phyloP scores from a whole-genome alignment of 345 rosid species.

The Citrus cavaleriei region DNA sequence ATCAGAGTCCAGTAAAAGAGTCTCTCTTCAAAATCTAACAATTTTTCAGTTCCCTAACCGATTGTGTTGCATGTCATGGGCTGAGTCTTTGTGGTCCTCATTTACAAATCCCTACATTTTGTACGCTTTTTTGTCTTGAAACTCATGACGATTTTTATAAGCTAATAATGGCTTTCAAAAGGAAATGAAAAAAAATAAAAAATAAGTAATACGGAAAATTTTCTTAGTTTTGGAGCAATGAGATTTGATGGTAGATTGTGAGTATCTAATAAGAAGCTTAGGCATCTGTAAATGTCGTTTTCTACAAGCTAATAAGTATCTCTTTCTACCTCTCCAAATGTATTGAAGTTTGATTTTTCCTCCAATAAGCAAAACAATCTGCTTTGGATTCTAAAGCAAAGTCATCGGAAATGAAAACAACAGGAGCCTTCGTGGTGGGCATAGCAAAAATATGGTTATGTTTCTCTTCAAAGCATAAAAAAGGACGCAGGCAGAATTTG shows the following conservation, averaged over 20 bases:
- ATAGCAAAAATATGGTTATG: background rate
- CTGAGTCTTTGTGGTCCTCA: background rate
- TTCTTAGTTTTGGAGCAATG: background rate
- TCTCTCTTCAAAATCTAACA: too few species aligned
- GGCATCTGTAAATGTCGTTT: background rate
- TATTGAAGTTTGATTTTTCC: background rate
- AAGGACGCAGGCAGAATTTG: background rate
- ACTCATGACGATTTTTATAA: background rate
- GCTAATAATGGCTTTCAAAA: background rate
- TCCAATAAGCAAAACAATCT: background rate
- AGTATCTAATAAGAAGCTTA: background rate
- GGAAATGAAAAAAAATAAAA: background rate
- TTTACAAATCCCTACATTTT: background rate
- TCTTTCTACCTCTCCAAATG: background rate
- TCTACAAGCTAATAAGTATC: background rate
- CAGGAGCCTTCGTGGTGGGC: background rate
- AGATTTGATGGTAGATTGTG: conserved; percentile 10
- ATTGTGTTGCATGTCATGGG: too few species aligned
- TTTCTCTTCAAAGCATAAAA: background rate
- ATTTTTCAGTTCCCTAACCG: too few species aligned
- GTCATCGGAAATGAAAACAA: background rate
- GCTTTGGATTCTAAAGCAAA: background rate
- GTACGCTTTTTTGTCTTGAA: background rate
- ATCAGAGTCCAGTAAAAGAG: too few species aligned
- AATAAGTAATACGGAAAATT: background rate